Evolutionary conservation across 192 early-diverging fungal genomes (phyloP).

Genomic region (Backusella tarrabulga): DNA sequence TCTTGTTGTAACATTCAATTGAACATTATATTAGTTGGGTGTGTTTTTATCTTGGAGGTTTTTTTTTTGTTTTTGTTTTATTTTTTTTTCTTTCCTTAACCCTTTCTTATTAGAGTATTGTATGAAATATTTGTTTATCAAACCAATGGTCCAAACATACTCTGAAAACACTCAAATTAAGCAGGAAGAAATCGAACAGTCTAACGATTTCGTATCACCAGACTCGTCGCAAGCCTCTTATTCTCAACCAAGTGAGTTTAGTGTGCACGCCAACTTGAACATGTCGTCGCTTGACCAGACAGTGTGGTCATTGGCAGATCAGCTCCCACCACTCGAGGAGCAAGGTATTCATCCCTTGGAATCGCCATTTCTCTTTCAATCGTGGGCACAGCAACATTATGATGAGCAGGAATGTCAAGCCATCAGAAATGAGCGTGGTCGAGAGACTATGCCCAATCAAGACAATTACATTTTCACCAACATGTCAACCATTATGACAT

Average conservation of each 20-base stretch:
- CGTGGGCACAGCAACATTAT: background rate
- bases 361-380: background rate
- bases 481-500: background rate
- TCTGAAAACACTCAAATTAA: background rate
- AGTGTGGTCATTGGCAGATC: background rate
- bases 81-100: background rate
- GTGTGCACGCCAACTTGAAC: background rate
- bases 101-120: background rate
- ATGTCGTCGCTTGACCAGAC: background rate
- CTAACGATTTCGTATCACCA: background rate
- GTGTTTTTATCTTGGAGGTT: background rate
- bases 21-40: background rate
- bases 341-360: slow-evolving; percentile 3
- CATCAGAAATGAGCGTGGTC: background rate
- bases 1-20: background rate
- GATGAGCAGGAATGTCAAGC: background rate
- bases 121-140: slow-evolving; percentile 2
- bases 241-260: background rate
- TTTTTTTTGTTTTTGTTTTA: background rate
- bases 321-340: background rate
- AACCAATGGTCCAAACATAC: background rate
- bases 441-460: background rate
- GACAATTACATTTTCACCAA: background rate
- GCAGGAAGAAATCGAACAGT: background rate
- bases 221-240: background rate